Conservation (phyloP, 495 filamentous ascomycete species). For the Gamarada debralockiae region DNA sequence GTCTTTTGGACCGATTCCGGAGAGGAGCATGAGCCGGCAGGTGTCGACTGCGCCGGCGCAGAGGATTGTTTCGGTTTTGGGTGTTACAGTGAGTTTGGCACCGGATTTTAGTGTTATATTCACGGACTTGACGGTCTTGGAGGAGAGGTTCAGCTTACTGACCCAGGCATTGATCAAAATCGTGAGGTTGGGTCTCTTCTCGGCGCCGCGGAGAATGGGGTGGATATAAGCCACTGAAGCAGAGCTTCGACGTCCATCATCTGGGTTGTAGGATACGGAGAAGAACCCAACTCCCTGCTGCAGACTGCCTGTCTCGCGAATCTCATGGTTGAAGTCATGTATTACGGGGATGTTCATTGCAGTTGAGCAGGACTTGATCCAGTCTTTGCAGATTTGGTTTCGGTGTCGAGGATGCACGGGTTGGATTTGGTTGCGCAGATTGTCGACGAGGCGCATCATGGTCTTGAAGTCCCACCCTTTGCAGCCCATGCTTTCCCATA, state of each 20-base stretch:
- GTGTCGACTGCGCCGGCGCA: constrained; percentile 65
- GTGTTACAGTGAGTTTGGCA: constrained; percentile 50
- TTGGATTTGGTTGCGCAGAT: constrained; percentile 74
- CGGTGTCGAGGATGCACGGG: constrained; percentile 72
- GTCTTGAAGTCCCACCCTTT: constrained; percentile 75
- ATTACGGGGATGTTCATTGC: constrained; percentile 73
- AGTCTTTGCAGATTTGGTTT: constrained; percentile 82
- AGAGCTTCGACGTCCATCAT: constrained; percentile 72
- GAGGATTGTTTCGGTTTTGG: constrained; percentile 69
- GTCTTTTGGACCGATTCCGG: constrained; percentile 66
- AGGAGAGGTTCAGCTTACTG: constrained; percentile 63
- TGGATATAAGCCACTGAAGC: constrained; percentile 85
- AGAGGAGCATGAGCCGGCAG: constrained; percentile 54
- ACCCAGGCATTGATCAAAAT: constrained; percentile 80
- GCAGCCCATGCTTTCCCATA: constrained; percentile 70
- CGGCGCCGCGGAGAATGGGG: constrained; percentile 71
- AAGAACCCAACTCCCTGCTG: constrained; percentile 78
- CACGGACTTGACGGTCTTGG: constrained; percentile 60
- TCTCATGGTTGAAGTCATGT: constrained; percentile 76
- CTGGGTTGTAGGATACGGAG: constrained; percentile 78
- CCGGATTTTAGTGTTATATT: constrained; percentile 64
- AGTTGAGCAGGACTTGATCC: constrained; percentile 68
- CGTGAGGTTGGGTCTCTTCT: constrained; percentile 72
- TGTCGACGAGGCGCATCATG: constrained; percentile 70
- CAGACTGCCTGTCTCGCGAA: constrained; percentile 61